Evolutionary conservation across 805 yeast genomes (phyloP).

Genomic region (Barnettozyma siamensis): DNA sequence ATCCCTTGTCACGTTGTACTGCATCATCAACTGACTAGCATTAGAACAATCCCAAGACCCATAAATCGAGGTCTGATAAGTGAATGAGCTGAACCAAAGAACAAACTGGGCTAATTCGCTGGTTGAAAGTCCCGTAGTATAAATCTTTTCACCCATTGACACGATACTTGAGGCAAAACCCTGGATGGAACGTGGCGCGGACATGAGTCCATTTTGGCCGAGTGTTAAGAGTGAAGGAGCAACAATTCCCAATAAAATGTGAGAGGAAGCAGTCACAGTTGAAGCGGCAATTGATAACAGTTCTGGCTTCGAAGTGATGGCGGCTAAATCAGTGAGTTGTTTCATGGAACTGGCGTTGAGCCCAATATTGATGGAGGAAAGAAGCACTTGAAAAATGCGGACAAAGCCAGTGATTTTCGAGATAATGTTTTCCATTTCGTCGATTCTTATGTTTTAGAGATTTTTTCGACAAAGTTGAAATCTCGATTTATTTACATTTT

Average conservation of each 20-base stretch:
- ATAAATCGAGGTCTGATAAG: constrained; percentile 22
- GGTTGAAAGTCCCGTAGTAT: constrained; percentile 6
- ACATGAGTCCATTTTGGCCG: constrained; percentile 9
- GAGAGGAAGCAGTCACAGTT: neutral
- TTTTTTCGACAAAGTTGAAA: too few relatives aligned
- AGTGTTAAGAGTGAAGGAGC: constrained; percentile 3
- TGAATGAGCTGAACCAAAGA: constrained; percentile 21
- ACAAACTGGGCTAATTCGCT: constrained; percentile 20
- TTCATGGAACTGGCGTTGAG: neutral
- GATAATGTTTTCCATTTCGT: neutral
- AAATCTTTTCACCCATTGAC: constrained; percentile 3
- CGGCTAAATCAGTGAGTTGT: neutral
- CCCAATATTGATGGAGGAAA: neutral
- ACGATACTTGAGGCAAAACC: constrained; percentile 3
- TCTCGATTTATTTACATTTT: too few relatives aligned
- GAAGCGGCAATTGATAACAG: constrained; percentile 2
- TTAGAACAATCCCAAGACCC: constrained; percentile 25
- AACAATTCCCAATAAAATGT: neutral
- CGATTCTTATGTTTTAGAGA: too few relatives aligned
- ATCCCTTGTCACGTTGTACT: constrained; percentile 24
- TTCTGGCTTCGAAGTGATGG: neutral
- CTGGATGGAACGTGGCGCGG: constrained; percentile 1
- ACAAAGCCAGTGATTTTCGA: neutral
- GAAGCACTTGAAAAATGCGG: neutral
- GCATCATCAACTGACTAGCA: constrained; percentile 18